Evolutionary conservation across 106 monocot species (phyloP).

Genomic region (Dactylorhiza incarnata): DNA sequence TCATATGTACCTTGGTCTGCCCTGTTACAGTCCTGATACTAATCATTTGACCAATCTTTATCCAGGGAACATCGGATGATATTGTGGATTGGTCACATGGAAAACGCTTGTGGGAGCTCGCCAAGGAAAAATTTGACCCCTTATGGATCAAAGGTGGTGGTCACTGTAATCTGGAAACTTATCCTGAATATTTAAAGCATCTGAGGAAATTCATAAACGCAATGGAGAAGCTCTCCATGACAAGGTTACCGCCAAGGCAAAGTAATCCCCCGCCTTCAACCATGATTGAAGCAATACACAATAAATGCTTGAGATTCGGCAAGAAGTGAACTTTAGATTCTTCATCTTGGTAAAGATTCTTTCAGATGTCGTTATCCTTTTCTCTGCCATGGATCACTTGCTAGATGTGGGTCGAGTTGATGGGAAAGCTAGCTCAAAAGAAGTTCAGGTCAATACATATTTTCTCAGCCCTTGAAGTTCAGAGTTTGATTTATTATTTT

Average conservation of each 20-base stretch:
- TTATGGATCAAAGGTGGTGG: slow-evolving; percentile 91
- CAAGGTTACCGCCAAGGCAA: slow-evolving; percentile 27
- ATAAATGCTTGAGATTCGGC: slow-evolving; percentile 95
- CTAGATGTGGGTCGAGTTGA: background rate
- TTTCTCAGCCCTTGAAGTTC: background rate
- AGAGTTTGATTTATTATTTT: background rate
- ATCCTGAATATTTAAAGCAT: slow-evolving; percentile 86
- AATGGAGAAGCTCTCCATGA: slow-evolving; percentile 64
- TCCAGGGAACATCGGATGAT: slow-evolving; percentile 83
- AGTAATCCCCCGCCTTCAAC: slow-evolving; percentile 20
- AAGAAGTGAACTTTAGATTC: slow-evolving; percentile 15
- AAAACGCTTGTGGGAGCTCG: slow-evolving; percentile 83
- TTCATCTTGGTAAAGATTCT: background rate
- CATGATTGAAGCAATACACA: slow-evolving; percentile 55
- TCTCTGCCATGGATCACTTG: background rate
- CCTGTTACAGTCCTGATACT: background rate
- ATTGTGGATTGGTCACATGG: slow-evolving; percentile 88
- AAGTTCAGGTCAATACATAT: background rate
- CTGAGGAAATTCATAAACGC: slow-evolving; percentile 59
- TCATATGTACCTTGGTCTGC: too few relatives aligned
- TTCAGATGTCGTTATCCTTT: background rate
- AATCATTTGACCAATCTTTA: background rate
- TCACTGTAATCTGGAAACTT: slow-evolving; percentile 91
- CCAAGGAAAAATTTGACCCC: slow-evolving; percentile 87
- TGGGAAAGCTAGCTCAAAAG: background rate